Percentiles rank a stretch among this genome's conserved stretches.
phyloP scores from a whole-genome alignment of 805 yeast genomes.

The Wickerhamiella azyma region DNA sequence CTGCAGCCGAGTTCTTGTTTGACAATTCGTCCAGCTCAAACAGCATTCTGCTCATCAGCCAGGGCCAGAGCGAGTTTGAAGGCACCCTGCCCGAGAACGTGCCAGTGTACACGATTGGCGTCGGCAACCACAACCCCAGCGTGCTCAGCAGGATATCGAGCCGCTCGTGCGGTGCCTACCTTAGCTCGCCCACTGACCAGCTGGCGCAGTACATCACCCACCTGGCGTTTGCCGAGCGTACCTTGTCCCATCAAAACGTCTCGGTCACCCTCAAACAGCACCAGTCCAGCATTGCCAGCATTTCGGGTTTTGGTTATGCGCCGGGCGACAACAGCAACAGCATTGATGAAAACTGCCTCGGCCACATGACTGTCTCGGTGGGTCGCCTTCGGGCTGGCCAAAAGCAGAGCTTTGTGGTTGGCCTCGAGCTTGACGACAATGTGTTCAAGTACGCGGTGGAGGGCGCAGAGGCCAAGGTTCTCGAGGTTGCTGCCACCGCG shows the following conservation, averaged over 20 bases:
- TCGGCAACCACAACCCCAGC: slow-evolving; percentile 1
- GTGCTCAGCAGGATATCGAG: slow-evolving; percentile 1
- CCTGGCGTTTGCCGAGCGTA: slow-evolving; percentile 3
- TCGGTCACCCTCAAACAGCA: background rate
- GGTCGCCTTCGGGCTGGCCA: slow-evolving; percentile 9
- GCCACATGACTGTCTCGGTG: background rate
- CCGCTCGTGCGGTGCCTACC: slow-evolving; percentile 4
- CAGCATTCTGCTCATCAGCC: slow-evolving; percentile 1
- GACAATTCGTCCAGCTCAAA: background rate
- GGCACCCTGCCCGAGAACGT: background rate
- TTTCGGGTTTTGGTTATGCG: background rate
- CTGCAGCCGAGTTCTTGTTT: background rate
- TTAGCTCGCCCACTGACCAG: background rate
- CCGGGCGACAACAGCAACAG: slow-evolving; percentile 1
- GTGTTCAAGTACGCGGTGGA: background rate
- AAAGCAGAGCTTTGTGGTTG: background rate
- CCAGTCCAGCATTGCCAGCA: background rate
- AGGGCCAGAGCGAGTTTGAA: background rate
- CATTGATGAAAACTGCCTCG: background rate
- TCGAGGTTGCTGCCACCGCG: slow-evolving; percentile 4
- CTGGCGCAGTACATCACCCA: slow-evolving; percentile 1
- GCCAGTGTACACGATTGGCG: slow-evolving; percentile 7
- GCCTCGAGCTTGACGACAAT: background rate
- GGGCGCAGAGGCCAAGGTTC: background rate
- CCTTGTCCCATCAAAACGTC: slow-evolving; percentile 5